phyloP scores from a whole-genome alignment of 2,329 filamentous ascomycete genomes.

The Diaporthe citriasiana region DNA sequence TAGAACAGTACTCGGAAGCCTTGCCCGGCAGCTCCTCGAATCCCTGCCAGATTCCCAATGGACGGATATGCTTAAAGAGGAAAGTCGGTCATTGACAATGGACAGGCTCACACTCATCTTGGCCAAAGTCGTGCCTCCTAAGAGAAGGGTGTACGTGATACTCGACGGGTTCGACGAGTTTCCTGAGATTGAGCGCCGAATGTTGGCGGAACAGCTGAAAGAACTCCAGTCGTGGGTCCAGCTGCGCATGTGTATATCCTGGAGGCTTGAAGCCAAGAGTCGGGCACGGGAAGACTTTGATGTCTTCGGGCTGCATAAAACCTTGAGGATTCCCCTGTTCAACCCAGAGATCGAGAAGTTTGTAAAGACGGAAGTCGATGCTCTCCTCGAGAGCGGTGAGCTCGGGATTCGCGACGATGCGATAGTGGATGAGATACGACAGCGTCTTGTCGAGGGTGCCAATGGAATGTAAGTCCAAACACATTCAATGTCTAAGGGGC shows the following conservation, averaged over 20 bases:
- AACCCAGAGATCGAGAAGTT: slow-evolving; percentile 12
- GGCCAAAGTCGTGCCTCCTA: neutral
- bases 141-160: neutral
- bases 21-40: slow-evolving; percentile 5
- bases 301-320: neutral
- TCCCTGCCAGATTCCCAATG: neutral
- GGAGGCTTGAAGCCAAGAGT: slow-evolving; percentile 10
- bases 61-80: neutral
- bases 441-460: slow-evolving; percentile 1
- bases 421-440: neutral
- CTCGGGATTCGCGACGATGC: neutral
- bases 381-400: neutral
- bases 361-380: neutral
- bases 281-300: slow-evolving; percentile 10
- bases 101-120: neutral
- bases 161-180: neutral
- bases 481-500: too few relatives aligned
- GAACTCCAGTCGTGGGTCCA: slow-evolving; percentile 12
- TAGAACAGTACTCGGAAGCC: neutral
- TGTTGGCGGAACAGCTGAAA: slow-evolving; percentile 1
- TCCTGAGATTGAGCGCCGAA: neutral
- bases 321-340: neutral
- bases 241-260: slow-evolving; percentile 16
- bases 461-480: neutral
- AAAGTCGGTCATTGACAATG: neutral